Percentiles rank a stretch among this genome's conserved stretches.
Evolutionary conservation across 2,329 filamentous ascomycete genomes (phyloP).

Genomic region (Exophiala aquamarina): DNA sequence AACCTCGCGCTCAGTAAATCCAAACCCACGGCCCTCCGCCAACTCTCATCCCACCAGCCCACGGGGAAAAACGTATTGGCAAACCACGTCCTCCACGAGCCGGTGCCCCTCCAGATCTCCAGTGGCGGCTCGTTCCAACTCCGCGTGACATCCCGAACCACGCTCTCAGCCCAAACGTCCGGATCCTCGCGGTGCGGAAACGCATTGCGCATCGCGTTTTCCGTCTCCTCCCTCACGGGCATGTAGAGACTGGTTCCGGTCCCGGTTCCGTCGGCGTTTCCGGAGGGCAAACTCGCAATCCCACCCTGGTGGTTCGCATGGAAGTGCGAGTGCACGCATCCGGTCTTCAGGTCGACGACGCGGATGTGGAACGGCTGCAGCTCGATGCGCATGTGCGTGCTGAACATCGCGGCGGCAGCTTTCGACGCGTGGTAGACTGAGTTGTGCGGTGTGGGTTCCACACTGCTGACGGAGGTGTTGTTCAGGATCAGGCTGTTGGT

Average conservation of each 20-base stretch:
- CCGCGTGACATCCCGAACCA: slow-evolving; percentile 11
- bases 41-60: slow-evolving; percentile 23
- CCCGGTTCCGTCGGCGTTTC: too few species aligned
- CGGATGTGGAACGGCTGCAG: slow-evolving; percentile 32
- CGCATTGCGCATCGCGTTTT: slow-evolving; percentile 18
- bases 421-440: slow-evolving; percentile 36
- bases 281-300: slow-evolving; percentile 12
- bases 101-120: slow-evolving; percentile 22
- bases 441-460: slow-evolving; percentile 34
- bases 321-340: slow-evolving; percentile 19
- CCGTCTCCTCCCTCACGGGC: slow-evolving; percentile 16
- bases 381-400: slow-evolving; percentile 35
- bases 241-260: slow-evolving; percentile 13
- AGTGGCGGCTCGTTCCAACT: slow-evolving; percentile 11
- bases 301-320: slow-evolving; percentile 22
- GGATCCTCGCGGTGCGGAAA: slow-evolving; percentile 21
- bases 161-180: slow-evolving; percentile 14
- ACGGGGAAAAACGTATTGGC: slow-evolving; percentile 14
- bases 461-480: slow-evolving; percentile 35
- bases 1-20: slow-evolving; percentile 15
- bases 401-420: slow-evolving; percentile 30
- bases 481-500: slow-evolving; percentile 36
- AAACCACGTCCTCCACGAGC: slow-evolving; percentile 22
- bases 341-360: slow-evolving; percentile 32
- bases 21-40: slow-evolving; percentile 18